These are phyloP conservation scores for Lotus japonicus DNA, from an alignment of 306 rosid genomes.

Conservation along the genomic window DNA sequence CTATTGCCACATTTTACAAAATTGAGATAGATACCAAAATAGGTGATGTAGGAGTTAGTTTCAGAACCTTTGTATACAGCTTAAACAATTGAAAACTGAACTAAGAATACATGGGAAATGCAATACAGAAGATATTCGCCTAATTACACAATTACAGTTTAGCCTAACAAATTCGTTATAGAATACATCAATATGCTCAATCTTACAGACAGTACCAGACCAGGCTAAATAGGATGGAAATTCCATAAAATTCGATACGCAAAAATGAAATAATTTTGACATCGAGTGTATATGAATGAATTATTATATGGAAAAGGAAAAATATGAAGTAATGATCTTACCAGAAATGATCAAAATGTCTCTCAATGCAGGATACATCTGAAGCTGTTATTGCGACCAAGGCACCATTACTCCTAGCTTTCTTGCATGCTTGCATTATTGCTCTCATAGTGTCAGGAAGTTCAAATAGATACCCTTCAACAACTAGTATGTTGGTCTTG, in stretches of 20 bases:
- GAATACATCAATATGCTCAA: not conserved
- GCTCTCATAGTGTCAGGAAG: constrained; percentile 77
- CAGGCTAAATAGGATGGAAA: constrained; percentile 5
- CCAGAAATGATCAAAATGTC: constrained; percentile 90
- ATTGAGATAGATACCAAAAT: not conserved
- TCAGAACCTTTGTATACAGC: not conserved
- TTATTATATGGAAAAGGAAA: not conserved
- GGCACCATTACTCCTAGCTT: constrained; percentile 72
- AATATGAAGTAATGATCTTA: constrained; percentile 15
- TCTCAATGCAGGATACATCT: constrained; percentile 84
- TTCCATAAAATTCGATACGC: not conserved
- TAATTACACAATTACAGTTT: not conserved
- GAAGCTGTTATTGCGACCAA: constrained; percentile 93
- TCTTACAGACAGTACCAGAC: too few relatives aligned
- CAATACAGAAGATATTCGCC: not conserved
- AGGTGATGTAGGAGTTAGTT: not conserved
- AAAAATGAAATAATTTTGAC: not conserved
- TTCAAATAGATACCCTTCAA: constrained; percentile 92
- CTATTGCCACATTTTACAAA: not conserved
- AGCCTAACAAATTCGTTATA: not conserved
- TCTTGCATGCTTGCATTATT: constrained; percentile 61
- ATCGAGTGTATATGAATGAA: not conserved
- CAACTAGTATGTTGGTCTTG: constrained; percentile 71
- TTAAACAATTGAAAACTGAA: not conserved
- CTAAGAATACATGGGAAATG: not conserved